Base-by-base conservation (phyloP, 148 eudicot genomes). In the Persicaria maculosa region DNA sequence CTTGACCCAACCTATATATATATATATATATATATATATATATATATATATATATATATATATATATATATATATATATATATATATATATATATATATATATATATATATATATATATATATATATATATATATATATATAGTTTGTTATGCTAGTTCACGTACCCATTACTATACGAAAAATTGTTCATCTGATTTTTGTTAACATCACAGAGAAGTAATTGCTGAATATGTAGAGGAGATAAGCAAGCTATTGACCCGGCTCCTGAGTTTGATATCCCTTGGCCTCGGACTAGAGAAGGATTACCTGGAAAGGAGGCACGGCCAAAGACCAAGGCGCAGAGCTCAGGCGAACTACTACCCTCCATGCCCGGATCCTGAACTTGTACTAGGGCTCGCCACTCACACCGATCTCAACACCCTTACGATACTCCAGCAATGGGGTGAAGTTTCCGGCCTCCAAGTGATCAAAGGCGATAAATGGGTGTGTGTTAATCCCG, bases 341-440 rank as follows among this genome's bases (percentile, higher is more conserved):
- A 76, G 77, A 12, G 76, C 77, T 36, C 86, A 83, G 71, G 81
- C 81, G 43, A 83, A 83, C 81, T 83, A 83, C 75, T 83, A 80
- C 75, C 86, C 84, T 0, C 83, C 86, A 74, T 80, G 86, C 58
- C 84, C 82, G 2, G 44, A 81, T 53, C 84, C 81, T 7, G 80
- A 81, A 17, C 84, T 68, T 61, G 64, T 77, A 61, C 68, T 79
- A 25, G 79, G 83, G 4, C 68, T 76, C 19, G 50, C 78, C n/a
- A 53, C 62, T 59, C 84, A 79, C 47, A 77, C 85, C 0, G 83
- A 83, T 48, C 7, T 77, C 10, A 65, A 72, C 43, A 68, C 78
- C 25, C 77, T 83, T 10, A 84, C 81, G 9, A 47, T 84, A 9
- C 75, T 84, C 19, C 74, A 55, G 2, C 81, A 80, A 40, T 74